Conservation (phyloP, 331 rosid species). For the Dryas integrifolia region DNA sequence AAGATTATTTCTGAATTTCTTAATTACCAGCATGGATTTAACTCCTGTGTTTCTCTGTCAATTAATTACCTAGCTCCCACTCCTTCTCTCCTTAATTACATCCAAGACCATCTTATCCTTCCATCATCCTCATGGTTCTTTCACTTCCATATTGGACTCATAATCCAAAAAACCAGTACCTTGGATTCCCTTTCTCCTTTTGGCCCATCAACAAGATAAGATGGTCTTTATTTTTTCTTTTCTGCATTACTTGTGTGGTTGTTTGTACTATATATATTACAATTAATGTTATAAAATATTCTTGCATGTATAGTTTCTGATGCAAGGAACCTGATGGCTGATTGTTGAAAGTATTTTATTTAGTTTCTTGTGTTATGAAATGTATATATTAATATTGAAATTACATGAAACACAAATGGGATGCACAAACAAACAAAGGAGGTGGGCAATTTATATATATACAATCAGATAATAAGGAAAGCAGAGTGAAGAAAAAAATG, state of each 20-base stretch:
- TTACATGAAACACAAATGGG: too few relatives aligned
- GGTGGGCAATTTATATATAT: too few relatives aligned
- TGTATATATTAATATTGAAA: not conserved
- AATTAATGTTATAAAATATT: not conserved
- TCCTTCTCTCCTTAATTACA: too few relatives aligned
- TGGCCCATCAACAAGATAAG: not conserved
- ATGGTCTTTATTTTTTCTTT: not conserved
- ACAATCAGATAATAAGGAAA: too few relatives aligned
- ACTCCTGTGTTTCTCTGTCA: too few relatives aligned
- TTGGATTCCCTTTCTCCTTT: not conserved
- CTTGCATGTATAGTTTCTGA: not conserved
- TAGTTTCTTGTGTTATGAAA: not conserved
- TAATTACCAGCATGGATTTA: too few relatives aligned
- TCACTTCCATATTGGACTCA: not conserved
- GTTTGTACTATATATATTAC: not conserved
- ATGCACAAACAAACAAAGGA: too few relatives aligned
- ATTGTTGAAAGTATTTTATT: too few relatives aligned
- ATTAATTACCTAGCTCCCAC: too few relatives aligned
- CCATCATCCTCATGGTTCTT: not conserved
- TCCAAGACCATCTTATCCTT: too few relatives aligned
- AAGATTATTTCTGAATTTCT: too few relatives aligned
- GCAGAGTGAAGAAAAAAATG: too few relatives aligned
- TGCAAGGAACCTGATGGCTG: not conserved
- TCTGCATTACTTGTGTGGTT: not conserved
- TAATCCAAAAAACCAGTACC: not conserved